These are phyloP conservation scores for Alisma plantagoaquatica DNA, from an alignment of 106 monocot genomes.

Conservation along the genomic window DNA sequence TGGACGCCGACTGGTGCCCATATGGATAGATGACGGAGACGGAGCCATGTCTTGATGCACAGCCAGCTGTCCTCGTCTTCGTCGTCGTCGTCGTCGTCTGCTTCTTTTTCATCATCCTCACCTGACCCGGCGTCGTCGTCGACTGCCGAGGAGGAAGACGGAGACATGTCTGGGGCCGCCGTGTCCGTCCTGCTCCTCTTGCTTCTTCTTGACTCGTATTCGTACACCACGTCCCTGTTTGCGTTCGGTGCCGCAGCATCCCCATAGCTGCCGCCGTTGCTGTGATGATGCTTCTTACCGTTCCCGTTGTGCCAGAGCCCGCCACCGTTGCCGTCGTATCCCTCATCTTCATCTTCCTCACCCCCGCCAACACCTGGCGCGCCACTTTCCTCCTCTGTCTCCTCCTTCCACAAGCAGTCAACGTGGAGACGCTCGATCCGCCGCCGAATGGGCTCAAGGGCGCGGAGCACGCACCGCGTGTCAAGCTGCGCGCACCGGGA, in stretches of 20 bases:
- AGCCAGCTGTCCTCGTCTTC: neutral
- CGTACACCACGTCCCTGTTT: neutral
- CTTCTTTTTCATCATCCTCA: neutral
- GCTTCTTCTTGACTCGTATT: neutral
- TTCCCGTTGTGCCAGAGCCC: neutral
- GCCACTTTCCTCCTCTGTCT: neutral
- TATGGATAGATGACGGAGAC: constrained; percentile 42
- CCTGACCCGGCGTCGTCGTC: neutral
- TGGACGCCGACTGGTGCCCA: constrained; percentile 81
- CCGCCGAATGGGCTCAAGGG: constrained; percentile 56
- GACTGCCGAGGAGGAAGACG: too few species aligned
- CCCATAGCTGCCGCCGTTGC: too few species aligned
- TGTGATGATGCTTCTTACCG: neutral
- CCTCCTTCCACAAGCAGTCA: constrained; percentile 48
- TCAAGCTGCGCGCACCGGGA: constrained; percentile 42
- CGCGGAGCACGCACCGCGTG: constrained; percentile 25
- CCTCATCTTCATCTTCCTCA: neutral
- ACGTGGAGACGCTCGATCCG: constrained; percentile 63
- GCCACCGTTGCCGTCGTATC: neutral
- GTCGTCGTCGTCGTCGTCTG: neutral
- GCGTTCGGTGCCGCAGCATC: neutral
- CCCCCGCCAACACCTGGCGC: neutral
- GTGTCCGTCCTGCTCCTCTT: constrained; percentile 41
- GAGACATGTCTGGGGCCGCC: too few species aligned
- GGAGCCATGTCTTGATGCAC: constrained; percentile 43